Percentiles rank a stretch among this genome's conserved stretches.
phyloP scores from a whole-genome alignment of 148 eudicot species.

The Rhododendron griersonianum region DNA sequence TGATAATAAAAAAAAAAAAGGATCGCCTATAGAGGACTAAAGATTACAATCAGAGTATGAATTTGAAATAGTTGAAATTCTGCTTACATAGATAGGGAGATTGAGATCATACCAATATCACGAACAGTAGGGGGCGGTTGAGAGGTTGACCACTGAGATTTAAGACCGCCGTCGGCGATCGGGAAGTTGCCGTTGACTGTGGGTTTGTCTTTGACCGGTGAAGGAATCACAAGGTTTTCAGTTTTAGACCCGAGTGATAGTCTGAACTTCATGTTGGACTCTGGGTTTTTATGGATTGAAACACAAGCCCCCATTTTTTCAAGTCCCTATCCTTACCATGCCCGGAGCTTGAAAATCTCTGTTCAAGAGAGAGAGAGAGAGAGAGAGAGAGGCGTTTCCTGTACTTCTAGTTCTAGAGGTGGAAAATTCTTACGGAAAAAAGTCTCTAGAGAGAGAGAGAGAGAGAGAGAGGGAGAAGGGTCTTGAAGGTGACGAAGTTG shows the following conservation, averaged over 20 bases:
- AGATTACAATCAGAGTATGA: not conserved
- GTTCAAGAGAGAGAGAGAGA: not conserved
- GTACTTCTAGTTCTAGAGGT: not conserved
- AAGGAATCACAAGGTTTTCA: constrained; percentile 16
- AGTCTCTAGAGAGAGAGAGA: not conserved
- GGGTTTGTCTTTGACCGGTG: constrained; percentile 18
- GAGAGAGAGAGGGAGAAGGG: not conserved
- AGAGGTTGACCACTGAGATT: constrained; percentile 18
- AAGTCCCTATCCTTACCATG: not conserved
- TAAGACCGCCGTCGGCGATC: constrained; percentile 1
- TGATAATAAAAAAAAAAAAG: not conserved
- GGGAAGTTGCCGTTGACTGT: constrained; percentile 3
- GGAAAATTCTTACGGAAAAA: not conserved
- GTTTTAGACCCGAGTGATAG: constrained; percentile 14
- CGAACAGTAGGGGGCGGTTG: not conserved
- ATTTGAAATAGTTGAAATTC: not conserved
- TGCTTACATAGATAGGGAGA: not conserved
- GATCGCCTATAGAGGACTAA: not conserved
- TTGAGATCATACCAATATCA: constrained; percentile 21
- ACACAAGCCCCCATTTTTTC: constrained; percentile 31
- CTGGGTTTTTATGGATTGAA: constrained; percentile 21
- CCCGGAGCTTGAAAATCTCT: not conserved
- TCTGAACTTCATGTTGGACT: constrained; percentile 17
- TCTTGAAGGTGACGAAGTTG: not conserved
- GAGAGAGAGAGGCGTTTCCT: not conserved